phyloP scores from a whole-genome alignment of 2,329 filamentous ascomycete genomes.

The Aureobasidium sp. region DNA sequence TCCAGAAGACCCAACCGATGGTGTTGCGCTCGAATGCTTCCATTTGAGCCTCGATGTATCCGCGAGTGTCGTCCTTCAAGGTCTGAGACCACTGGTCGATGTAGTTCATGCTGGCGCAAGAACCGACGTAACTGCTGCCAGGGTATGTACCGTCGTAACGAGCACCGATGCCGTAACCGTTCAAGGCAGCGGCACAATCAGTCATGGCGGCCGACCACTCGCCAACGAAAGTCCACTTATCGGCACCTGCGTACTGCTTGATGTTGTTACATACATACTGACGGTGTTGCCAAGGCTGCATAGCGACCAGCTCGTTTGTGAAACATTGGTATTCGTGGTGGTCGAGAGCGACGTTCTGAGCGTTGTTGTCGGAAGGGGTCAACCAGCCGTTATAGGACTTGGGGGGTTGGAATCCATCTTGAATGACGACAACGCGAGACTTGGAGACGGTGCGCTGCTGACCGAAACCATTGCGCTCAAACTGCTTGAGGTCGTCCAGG shows the following conservation, averaged over 20 bases:
- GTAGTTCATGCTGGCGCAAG: conserved; percentile 44
- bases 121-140: conserved; percentile 41
- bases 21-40: conserved; percentile 42
- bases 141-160: conserved; percentile 51
- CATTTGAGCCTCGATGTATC: conserved; percentile 49
- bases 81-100: conserved; percentile 39
- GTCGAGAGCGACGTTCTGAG: conserved; percentile 52
- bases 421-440: conserved; percentile 43
- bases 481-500: conserved; percentile 40
- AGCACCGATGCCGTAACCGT: conserved; percentile 46
- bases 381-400: conserved; percentile 55
- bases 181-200: conserved; percentile 44
- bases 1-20: conserved; percentile 48
- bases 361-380: conserved; percentile 40
- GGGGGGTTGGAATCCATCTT: conserved; percentile 48
- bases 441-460: conserved; percentile 24
- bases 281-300: conserved; percentile 46
- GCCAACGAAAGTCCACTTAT: conserved; percentile 61
- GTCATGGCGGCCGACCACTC: conserved; percentile 64
- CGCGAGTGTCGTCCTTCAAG: conserved; percentile 38
- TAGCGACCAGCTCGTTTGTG: conserved; percentile 40
- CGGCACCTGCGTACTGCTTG: conserved; percentile 39
- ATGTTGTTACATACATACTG: conserved; percentile 48
- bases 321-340: conserved; percentile 64
- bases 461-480: conserved; percentile 47